A percentile compares a stretch with the other conserved stretches of the same genome.
These are phyloP conservation scores for Turritis glabra DNA, from an alignment of 345 rosid species.

Conservation along the genomic window DNA sequence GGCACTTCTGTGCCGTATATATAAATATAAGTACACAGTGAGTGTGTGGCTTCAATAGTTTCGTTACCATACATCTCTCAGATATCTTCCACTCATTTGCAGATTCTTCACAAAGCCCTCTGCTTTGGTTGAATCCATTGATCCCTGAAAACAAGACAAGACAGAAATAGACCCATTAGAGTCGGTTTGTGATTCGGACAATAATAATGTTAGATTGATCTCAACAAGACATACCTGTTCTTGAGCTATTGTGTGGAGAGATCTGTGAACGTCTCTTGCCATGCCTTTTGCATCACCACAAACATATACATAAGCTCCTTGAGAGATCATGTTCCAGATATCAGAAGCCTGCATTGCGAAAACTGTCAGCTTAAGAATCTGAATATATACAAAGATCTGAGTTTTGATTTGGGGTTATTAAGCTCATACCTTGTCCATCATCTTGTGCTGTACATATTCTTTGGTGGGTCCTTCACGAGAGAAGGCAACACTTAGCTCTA, in stretches of 20 bases:
- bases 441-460: constrained; percentile 95
- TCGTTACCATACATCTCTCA: constrained; percentile 67
- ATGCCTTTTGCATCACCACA: constrained; percentile 99
- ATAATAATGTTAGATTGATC: background rate
- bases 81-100: constrained; percentile 85
- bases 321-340: constrained; percentile 78
- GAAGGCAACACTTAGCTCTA: constrained; percentile 80
- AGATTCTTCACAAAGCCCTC: constrained; percentile 89
- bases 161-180: background rate
- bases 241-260: constrained; percentile 77
- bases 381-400: background rate
- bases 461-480: constrained; percentile 96
- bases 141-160: constrained; percentile 55
- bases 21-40: constrained; percentile 27
- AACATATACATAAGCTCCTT: constrained; percentile 84
- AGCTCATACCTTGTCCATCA: constrained; percentile 68
- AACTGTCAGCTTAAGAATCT: background rate
- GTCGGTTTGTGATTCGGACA: constrained; percentile 8
- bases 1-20: constrained; percentile 28
- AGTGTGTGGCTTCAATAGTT: constrained; percentile 10
- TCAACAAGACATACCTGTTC: constrained; percentile 64
- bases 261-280: constrained; percentile 94
- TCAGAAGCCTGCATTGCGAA: constrained; percentile 59
- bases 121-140: constrained; percentile 70
- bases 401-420: background rate